Evolutionary conservation across 371 early-diverging fungal genomes (phyloP).

Genomic region (Parasitella parasitica): DNA sequence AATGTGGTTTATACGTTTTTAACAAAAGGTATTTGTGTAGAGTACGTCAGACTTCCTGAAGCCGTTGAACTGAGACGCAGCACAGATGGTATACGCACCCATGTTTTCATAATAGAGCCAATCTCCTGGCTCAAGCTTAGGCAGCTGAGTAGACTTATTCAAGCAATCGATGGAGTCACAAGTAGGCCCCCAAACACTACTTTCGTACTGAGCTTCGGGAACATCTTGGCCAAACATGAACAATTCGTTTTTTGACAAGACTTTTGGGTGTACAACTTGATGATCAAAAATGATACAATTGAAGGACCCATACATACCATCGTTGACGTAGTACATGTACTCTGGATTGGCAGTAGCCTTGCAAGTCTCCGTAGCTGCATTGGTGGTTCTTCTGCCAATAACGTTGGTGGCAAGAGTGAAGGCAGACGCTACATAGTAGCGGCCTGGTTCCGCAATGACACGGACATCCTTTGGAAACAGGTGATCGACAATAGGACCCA

Average conservation of each 20-base stretch:
- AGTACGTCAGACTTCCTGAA: slow-evolving; percentile 81
- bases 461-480: slow-evolving; percentile 74
- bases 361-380: slow-evolving; percentile 29
- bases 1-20: background rate
- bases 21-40: slow-evolving; percentile 79
- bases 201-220: slow-evolving; percentile 39
- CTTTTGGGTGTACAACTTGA: slow-evolving; percentile 70
- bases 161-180: slow-evolving; percentile 98
- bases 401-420: slow-evolving; percentile 92
- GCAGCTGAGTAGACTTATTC: slow-evolving; percentile 66
- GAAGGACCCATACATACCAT: slow-evolving; percentile 97
- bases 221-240: slow-evolving; percentile 43
- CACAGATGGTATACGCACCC: slow-evolving; percentile 96
- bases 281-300: slow-evolving; percentile 98
- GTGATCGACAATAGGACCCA: slow-evolving; percentile 77
- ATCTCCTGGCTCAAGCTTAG: slow-evolving; percentile 90
- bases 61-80: slow-evolving; percentile 90
- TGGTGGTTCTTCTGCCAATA: slow-evolving; percentile 81
- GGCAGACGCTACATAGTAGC: slow-evolving; percentile 94
- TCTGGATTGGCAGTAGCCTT: slow-evolving; percentile 13
- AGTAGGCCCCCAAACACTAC: slow-evolving; percentile 97
- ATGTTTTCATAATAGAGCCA: slow-evolving; percentile 95
- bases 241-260: slow-evolving; percentile 37
- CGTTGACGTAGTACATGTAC: slow-evolving; percentile 97
- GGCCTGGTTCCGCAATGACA: slow-evolving; percentile 97